Evolutionary conservation across 2,329 filamentous ascomycete species (phyloP), one percentile per base, ranked within the genome.

Genomic region (Apiospora kogelbergensis): DNA sequence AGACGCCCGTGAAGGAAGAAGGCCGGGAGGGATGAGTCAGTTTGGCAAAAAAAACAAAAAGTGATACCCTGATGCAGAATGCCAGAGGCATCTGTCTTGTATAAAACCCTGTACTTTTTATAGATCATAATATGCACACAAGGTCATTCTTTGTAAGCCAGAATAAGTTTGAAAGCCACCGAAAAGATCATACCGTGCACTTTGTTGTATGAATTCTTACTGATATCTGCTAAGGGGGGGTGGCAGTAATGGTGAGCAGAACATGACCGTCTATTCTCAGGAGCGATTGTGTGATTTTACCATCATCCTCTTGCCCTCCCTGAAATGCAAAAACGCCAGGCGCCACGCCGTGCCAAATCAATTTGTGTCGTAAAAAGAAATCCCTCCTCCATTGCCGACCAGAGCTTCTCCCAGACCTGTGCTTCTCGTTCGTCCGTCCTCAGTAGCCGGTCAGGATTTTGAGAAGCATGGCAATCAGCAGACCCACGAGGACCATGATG

Each of bases 401-500:
- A 17, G 6, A 37, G 53, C 53, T n/a, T 33, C 53, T n/a, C 6
- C 53, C n/a, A 60, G 17, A 60, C 3, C 10, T 13, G 11, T 13
- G 22, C 46, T 7, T 26, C 17, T 26, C 46, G 46, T 15, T 13
- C 11, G 22, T 17, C 2, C 17, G 15, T 4, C 11, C 22, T 26
- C 63, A 76, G 63, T 70, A 75, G 6, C 74, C 80, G 60, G 82
- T 76, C 20, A 87, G 72, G 37, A 89, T 81, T 75, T 88, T 90
- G 68, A 88, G 70, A 26, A 97, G 82, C 83, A 97, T 88, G 26
- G 93, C 88, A 3, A 90, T 82, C 24, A 97, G 82, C 33, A 92
- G 84, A 17, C 93, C 85, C 0, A 93, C 83, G 22, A 97, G 80
- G 7, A 89, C 91, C 26, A 91, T 88, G 72, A 97, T 97, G 45